Conservation (phyloP, 352 stramenopile genomes). For the Pilasporangium apinafurcum region DNA sequence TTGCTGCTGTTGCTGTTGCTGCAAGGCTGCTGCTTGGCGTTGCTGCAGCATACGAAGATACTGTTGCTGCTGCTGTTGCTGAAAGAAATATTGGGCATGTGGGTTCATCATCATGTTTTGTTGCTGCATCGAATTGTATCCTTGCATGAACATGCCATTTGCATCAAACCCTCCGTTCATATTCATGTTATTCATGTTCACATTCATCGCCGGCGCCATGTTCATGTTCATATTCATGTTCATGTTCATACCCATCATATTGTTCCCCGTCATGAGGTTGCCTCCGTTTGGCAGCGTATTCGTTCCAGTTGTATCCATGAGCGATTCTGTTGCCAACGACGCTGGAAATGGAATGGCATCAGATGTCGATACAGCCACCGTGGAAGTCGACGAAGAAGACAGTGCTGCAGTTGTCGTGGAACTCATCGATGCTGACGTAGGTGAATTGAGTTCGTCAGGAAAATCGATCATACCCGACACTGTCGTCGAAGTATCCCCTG, state of each 20-base stretch:
- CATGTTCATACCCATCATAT: constrained; percentile 17
- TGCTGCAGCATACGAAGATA: constrained; percentile 70
- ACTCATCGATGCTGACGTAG: constrained; percentile 17
- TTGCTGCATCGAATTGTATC: constrained; percentile 63
- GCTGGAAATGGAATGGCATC: constrained; percentile 77
- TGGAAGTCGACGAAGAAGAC: constrained; percentile 18
- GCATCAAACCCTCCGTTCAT: constrained; percentile 25
- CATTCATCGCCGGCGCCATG: constrained; percentile 16
- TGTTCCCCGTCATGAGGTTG: background rate
- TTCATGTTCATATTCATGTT: constrained; percentile 38
- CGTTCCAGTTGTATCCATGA: constrained; percentile 20
- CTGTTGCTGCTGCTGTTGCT: constrained; percentile 79
- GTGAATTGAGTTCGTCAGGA: constrained; percentile 81
- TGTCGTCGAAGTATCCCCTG: constrained; percentile 11
- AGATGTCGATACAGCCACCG: constrained; percentile 19
- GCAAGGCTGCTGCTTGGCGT: constrained; percentile 22
- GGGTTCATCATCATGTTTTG: constrained; percentile 76
- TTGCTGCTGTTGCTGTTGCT: constrained; percentile 25
- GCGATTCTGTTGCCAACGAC: constrained; percentile 53
- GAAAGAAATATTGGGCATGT: constrained; percentile 59
- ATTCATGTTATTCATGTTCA: constrained; percentile 66
- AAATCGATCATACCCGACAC: constrained; percentile 80
- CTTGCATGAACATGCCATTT: constrained; percentile 65
- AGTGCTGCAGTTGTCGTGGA: constrained; percentile 19
- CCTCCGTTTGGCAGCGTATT: constrained; percentile 11